Percentiles rank a stretch among this genome's conserved stretches.
These are phyloP conservation scores for Platanus orientalis DNA, from an alignment of 164 flowering plant genomes.

Conservation along the genomic window DNA sequence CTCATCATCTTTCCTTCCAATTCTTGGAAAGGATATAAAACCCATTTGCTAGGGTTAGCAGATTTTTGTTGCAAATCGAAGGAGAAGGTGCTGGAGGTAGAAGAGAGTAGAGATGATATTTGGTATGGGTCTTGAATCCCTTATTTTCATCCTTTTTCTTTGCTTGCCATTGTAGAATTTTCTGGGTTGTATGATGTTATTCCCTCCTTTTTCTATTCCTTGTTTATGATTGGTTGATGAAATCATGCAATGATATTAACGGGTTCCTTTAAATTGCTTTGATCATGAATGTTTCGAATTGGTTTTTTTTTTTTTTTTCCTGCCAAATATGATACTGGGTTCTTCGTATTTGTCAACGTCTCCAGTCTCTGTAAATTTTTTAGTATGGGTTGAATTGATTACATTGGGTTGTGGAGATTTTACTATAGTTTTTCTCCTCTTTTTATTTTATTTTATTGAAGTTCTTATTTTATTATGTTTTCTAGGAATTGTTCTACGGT, in stretches of 20 bases:
- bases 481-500: background rate
- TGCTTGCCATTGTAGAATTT: background rate
- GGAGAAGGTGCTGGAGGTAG: constrained; percentile 26
- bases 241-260: background rate
- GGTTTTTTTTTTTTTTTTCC: no score
- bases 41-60: no score
- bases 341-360: background rate
- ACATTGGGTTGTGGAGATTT: background rate
- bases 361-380: background rate
- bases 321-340: background rate
- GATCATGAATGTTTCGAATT: no score
- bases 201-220: background rate
- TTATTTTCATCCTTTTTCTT: background rate
- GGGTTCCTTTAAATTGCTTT: background rate
- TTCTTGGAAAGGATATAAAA: background rate
- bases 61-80: background rate
- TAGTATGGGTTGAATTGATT: no score
- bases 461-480: background rate
- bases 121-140: constrained; percentile 17
- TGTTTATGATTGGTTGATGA: background rate
- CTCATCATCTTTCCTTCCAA: background rate
- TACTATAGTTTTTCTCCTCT: background rate
- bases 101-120: constrained; percentile 34
- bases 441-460: background rate
- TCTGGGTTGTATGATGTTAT: background rate